Conservation (phyloP, 2,329 filamentous ascomycete genomes). For the Colletotrichum siamense region DNA sequence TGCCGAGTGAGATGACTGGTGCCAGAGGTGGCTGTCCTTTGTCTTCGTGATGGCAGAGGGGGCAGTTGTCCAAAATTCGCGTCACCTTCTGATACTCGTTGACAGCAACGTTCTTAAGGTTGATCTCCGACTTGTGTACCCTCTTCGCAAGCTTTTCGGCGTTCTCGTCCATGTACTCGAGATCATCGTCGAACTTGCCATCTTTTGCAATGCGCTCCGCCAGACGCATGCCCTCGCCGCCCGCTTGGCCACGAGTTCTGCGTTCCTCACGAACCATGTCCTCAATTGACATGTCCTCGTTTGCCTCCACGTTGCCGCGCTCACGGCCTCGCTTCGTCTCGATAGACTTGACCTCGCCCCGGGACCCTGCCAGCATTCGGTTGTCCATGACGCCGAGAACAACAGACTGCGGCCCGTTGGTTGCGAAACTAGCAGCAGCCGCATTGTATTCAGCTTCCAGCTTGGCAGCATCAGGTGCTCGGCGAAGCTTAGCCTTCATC, state of each 20-base stretch:
- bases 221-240: constrained; percentile 81
- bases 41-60: constrained; percentile 92
- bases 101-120: constrained; percentile 87
- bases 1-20: constrained; percentile 84
- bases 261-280: constrained; percentile 97
- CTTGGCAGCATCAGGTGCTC: constrained; percentile 74
- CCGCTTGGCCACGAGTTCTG: constrained; percentile 77
- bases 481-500: constrained; percentile 92
- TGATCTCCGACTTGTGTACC: constrained; percentile 86
- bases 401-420: constrained; percentile 70
- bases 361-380: constrained; percentile 79
- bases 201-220: constrained; percentile 96
- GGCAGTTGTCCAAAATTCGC: constrained; percentile 83
- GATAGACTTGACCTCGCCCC: constrained; percentile 77
- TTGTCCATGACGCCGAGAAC: constrained; percentile 89
- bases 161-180: constrained; percentile 98
- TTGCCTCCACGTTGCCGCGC: constrained; percentile 84
- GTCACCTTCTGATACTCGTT: constrained; percentile 90
- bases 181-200: constrained; percentile 84
- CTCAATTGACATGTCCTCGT: constrained; percentile 94
- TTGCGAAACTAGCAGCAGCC: constrained; percentile 67
- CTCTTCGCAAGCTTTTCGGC: constrained; percentile 86
- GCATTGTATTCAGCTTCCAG: constrained; percentile 86
- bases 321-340: constrained; percentile 84
- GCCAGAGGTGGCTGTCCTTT: constrained; percentile 75